Evolutionary conservation across 2,329 filamentous ascomycete species (phyloP), one percentile per base, ranked within the genome.

Genomic region (Cercospora beticola): DNA sequence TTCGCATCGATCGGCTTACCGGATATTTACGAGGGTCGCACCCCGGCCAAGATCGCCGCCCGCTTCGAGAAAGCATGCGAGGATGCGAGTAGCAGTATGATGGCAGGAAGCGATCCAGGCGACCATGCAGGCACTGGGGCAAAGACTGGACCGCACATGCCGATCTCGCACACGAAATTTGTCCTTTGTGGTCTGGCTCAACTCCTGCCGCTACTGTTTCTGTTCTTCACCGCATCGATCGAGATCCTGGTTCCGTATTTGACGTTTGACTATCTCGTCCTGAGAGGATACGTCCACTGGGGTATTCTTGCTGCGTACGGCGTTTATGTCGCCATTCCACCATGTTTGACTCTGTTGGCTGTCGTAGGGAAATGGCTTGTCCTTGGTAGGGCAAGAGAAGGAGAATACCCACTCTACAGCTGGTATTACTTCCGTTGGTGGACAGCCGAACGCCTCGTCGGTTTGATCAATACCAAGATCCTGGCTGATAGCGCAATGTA

Each of bases 391-490:
- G 83, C 85, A 71, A 80, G 77, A 49, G 82, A 84, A 71, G 86
- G 86, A 0, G 75, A 86, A 4, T 86, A 85, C 71, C 85, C 86
- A 0, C 86, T 88, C 83, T 88, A 86, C 84, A 85, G 85, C 2
- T 68, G 75, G 2, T 87, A 87, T 72, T 86, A 88, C 74, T 87
- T 84, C 0, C 81, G 85, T 9, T 88, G 86, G 86, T 88, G 86
- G 86, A 72, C 86, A 64, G 82, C 73, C 10, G 70, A 73, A 60
- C 72, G 73, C 31, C 52, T 75, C 21, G 66, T 65, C 3, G 64
- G 4, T 4, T 59, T 73, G 1, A 69, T 69, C 23, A 72, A 73
- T 21, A 59, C 64, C 14, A 74, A 74, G 61, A 66, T 73, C 21
- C 46, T 74, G 28, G 73, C 73, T 5, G 72, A 74, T 36, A 70